phyloP scores from a whole-genome alignment of 106 monocot genomes.

The Dendrobium huoshanense region DNA sequence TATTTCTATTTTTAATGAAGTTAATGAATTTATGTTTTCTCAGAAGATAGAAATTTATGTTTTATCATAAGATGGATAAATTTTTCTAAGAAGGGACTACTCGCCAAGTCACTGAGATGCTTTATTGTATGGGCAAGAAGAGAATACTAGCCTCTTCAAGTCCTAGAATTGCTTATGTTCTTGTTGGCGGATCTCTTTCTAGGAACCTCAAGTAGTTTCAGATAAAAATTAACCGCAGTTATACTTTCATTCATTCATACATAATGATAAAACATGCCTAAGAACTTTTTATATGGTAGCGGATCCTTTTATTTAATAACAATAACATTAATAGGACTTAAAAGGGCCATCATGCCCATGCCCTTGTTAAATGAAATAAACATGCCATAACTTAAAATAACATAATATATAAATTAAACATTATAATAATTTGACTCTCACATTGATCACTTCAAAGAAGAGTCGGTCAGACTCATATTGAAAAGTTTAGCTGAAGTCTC shows the following conservation, averaged over 20 bases:
- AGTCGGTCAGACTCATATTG: background rate
- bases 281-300: background rate
- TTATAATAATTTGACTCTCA: background rate
- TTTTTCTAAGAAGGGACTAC: too few relatives aligned
- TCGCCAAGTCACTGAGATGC: too few relatives aligned
- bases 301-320: background rate
- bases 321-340: background rate
- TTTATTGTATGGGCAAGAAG: too few relatives aligned
- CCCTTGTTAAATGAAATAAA: background rate
- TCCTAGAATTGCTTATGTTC: background rate
- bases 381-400: background rate
- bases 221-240: background rate
- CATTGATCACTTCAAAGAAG: background rate
- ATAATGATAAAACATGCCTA: background rate
- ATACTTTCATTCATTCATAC: background rate
- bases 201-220: background rate
- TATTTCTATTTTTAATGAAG: too few relatives aligned
- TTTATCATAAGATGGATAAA: too few relatives aligned
- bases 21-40: too few relatives aligned
- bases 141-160: background rate
- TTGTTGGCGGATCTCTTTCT: background rate
- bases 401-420: background rate
- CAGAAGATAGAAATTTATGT: too few relatives aligned
- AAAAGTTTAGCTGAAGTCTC: background rate
- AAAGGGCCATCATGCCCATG: background rate